These are phyloP conservation scores for Eragrostis nindensis DNA, from an alignment of 176 grass and related monocot species.

Conservation along the genomic window DNA sequence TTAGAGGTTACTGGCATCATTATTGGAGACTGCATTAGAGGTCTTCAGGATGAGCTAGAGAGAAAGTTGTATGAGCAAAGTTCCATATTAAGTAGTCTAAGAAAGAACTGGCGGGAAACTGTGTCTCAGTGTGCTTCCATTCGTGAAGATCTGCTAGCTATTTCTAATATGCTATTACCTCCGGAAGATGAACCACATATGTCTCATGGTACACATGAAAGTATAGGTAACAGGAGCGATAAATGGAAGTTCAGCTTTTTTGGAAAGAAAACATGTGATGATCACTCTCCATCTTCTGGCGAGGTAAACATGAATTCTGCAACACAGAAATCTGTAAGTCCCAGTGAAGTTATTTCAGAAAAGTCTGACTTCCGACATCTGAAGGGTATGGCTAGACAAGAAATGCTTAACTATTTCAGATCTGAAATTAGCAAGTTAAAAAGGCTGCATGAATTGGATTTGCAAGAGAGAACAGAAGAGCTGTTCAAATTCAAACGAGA, in stretches of 20 bases:
- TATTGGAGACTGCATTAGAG: conserved; percentile 69
- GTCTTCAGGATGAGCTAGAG: conserved; percentile 72
- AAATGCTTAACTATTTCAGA: conserved; percentile 81
- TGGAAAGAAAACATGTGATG: conserved; percentile 47
- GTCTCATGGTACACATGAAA: conserved; percentile 46
- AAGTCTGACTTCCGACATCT: conserved; percentile 76
- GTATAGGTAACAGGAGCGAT: conserved; percentile 54
- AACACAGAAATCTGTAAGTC: conserved; percentile 58
- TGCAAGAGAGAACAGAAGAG: conserved; percentile 98
- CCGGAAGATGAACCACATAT: conserved; percentile 54
- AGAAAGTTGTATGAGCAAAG: conserved; percentile 68
- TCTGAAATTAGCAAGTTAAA: conserved; percentile 92
- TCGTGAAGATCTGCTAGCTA: conserved; percentile 74
- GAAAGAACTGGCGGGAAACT: conserved; percentile 71
- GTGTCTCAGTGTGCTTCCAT: conserved; percentile 58
- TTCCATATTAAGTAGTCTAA: conserved; percentile 58
- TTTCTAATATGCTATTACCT: conserved; percentile 60
- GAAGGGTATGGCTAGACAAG: conserved; percentile 73
- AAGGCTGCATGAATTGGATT: conserved; percentile 73
- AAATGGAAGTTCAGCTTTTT: conserved; percentile 73
- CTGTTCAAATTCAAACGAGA: conserved; percentile 92
- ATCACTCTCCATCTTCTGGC: conserved; percentile 46
- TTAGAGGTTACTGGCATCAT: conserved; percentile 68
- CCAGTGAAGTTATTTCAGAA: conserved; percentile 71
- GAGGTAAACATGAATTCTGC: conserved; percentile 43